phyloP scores from a whole-genome alignment of 805 yeast species.

The Hanseniaspora clermontiae region DNA sequence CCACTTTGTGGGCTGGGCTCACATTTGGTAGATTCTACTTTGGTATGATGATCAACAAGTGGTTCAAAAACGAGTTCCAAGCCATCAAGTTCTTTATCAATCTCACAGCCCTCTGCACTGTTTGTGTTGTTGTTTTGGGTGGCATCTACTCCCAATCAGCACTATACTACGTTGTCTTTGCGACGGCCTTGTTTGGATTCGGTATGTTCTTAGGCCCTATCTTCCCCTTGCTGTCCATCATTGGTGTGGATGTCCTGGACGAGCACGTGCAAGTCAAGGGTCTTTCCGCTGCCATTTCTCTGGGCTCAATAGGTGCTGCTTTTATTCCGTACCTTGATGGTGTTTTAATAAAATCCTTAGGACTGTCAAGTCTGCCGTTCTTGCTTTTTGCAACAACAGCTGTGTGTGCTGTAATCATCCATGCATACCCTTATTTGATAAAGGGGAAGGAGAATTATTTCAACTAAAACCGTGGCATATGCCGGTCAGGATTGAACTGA shows the following conservation, averaged over 20 bases:
- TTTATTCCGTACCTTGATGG: constrained; percentile 8
- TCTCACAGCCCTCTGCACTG: constrained; percentile 27
- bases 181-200: constrained; percentile 30
- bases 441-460: not conserved
- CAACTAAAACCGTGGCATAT: not conserved
- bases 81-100: constrained; percentile 28
- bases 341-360: not conserved
- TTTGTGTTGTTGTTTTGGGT: constrained; percentile 23
- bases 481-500: not conserved
- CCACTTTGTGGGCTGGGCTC: constrained; percentile 63
- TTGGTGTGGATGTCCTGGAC: constrained; percentile 53
- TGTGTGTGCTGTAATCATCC: not conserved
- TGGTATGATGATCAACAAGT: constrained; percentile 41
- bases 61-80: constrained; percentile 35
- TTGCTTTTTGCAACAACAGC: not conserved
- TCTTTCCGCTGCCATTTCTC: constrained; percentile 60
- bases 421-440: not conserved
- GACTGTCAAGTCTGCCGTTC: not conserved
- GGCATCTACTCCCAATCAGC: constrained; percentile 16
- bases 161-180: constrained; percentile 19
- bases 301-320: constrained; percentile 34
- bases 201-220: constrained; percentile 59
- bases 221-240: constrained; percentile 60
- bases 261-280: constrained; percentile 47
- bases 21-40: constrained; percentile 49